phyloP scores from a whole-genome alignment of 257 asterid species.

The Jacaranda copaia region DNA sequence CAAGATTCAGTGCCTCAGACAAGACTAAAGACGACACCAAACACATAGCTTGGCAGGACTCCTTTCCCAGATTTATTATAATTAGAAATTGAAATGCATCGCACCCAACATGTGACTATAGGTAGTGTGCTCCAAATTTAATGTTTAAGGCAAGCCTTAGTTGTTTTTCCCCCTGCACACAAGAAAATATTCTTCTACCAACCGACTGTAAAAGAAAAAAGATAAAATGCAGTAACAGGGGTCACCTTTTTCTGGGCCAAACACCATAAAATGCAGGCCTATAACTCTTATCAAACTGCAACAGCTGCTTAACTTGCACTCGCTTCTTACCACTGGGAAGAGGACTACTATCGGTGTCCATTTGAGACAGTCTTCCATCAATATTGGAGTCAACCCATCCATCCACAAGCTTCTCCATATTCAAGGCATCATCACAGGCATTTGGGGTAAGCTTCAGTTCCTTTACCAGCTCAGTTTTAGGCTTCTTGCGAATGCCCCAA shows the following conservation, averaged over 20 bases:
- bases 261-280: conserved; percentile 98
- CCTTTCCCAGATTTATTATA: no score
- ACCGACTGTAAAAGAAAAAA: not conserved
- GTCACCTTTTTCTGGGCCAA: conserved; percentile 81
- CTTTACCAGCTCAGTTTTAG: conserved; percentile 77
- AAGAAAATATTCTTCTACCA: conserved; percentile 20
- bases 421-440: conserved; percentile 57
- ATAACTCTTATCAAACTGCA: conserved; percentile 90
- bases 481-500: conserved; percentile 85
- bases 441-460: conserved; percentile 80
- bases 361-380: conserved; percentile 44
- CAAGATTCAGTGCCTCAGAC: no score
- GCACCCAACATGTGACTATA: not conserved
- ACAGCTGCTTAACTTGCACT: conserved; percentile 55
- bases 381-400: conserved; percentile 56
- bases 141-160: not conserved
- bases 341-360: conserved; percentile 29
- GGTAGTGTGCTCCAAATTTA: not conserved
- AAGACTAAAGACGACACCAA: no score
- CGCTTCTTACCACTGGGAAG: conserved; percentile 42
- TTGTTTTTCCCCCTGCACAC: not conserved
- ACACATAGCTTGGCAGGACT: no score
- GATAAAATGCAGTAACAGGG: conserved; percentile 14
- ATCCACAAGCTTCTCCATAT: conserved; percentile 57
- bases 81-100: no score